These are phyloP conservation scores for Bruguiera sexangula DNA, from an alignment of 345 rosid species.

Conservation along the genomic window DNA sequence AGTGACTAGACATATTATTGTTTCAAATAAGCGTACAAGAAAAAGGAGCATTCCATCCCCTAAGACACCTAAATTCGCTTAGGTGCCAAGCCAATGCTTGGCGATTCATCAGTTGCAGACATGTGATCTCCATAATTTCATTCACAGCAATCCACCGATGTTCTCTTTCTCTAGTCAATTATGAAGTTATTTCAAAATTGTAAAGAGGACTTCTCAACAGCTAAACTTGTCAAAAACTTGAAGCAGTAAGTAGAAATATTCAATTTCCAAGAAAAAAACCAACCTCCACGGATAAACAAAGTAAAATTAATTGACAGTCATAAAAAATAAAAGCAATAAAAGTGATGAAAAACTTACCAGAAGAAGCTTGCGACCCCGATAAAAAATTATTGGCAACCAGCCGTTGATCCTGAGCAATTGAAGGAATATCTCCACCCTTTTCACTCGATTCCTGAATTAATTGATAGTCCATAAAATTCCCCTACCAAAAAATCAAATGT, in stretches of 20 bases:
- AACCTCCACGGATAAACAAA: background rate
- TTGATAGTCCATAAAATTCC: background rate
- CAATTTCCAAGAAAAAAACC: background rate
- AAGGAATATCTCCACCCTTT: conserved; percentile 55
- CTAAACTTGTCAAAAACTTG: background rate
- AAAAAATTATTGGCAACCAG: conserved; percentile 22
- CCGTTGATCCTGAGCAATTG: conserved; percentile 35
- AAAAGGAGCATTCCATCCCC: too few species aligned
- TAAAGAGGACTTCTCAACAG: background rate
- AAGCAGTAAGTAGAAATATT: background rate
- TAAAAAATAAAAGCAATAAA: background rate
- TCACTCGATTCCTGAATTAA: conserved; percentile 40
- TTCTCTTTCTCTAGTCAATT: background rate
- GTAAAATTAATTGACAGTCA: background rate
- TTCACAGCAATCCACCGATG: too few species aligned
- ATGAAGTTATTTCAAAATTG: background rate
- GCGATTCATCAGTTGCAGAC: too few species aligned
- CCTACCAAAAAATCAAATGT: background rate
- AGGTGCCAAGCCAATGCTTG: too few species aligned
- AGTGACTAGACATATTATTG: too few species aligned
- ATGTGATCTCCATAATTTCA: too few species aligned
- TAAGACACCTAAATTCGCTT: too few species aligned
- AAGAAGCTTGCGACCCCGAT: conserved; percentile 39
- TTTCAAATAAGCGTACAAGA: too few species aligned
- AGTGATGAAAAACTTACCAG: conserved; percentile 17